Conservation (phyloP, 305 asterid genomes). For the Lippia alba region DNA sequence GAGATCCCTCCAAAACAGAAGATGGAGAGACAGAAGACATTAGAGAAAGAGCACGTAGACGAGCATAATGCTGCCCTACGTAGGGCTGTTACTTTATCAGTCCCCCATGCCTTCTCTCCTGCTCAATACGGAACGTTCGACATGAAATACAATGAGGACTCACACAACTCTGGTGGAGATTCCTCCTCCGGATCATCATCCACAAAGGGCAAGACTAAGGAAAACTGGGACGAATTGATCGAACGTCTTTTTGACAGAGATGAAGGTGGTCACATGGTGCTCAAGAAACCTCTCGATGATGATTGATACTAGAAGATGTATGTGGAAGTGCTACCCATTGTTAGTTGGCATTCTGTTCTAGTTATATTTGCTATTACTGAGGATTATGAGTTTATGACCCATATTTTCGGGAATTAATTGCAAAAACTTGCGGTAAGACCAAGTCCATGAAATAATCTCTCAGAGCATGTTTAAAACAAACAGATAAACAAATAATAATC, state of each 20-base stretch:
- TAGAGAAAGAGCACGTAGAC: constrained; percentile 65
- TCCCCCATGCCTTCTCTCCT: constrained; percentile 80
- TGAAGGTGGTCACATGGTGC: constrained; percentile 55
- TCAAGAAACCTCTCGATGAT: constrained; percentile 48
- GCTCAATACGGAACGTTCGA: constrained; percentile 76
- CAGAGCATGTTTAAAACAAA: too few species aligned
- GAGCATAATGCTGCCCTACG: constrained; percentile 77
- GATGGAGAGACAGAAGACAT: constrained; percentile 78
- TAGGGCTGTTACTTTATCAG: constrained; percentile 73
- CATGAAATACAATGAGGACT: constrained; percentile 43
- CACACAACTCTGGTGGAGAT: constrained; percentile 36
- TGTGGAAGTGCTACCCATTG: neutral
- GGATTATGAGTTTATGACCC: too few species aligned
- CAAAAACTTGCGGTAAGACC: too few species aligned
- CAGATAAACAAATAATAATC: too few species aligned
- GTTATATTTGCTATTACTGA: too few species aligned
- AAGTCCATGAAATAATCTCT: too few species aligned
- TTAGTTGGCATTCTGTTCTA: neutral
- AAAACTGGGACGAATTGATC: constrained; percentile 73
- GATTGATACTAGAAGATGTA: constrained; percentile 18
- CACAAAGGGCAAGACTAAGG: constrained; percentile 40
- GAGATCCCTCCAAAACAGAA: constrained; percentile 74
- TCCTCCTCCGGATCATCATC: constrained; percentile 64
- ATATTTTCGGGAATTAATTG: too few species aligned
- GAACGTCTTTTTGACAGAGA: constrained; percentile 74